Evolutionary conservation across 1,284 basidiomycete species (phyloP).

Genomic region (Ceratobasidium sp.): DNA sequence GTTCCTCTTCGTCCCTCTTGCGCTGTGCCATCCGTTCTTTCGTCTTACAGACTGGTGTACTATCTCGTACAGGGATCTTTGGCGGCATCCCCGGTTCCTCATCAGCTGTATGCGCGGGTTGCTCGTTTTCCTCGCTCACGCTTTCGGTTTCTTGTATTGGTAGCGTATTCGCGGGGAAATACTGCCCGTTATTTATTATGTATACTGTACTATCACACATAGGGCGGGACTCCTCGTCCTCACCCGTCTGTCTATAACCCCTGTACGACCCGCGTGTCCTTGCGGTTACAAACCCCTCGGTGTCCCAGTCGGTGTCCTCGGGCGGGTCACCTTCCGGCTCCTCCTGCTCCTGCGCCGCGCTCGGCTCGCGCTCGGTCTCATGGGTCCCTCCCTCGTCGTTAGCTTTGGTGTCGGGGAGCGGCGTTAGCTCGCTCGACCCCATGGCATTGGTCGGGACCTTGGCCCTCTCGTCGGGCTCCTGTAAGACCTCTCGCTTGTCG

Average conservation of each 20-base stretch:
- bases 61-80: not conserved
- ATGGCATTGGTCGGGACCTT: not conserved
- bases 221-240: not conserved
- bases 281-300: not conserved
- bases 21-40: not conserved
- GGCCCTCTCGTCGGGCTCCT: not conserved
- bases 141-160: not conserved
- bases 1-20: too few relatives aligned
- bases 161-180: not conserved
- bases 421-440: not conserved
- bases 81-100: not conserved
- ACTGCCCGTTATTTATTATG: not conserved
- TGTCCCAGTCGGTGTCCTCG: not conserved
- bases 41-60: not conserved
- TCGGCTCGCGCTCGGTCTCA: not conserved
- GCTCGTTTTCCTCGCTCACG: not conserved
- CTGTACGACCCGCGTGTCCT: not conserved
- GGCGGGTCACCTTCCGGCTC: not conserved
- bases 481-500: not conserved
- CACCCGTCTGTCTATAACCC: not conserved
- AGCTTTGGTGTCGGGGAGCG: not conserved
- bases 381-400: not conserved
- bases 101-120: not conserved
- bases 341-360: not conserved
- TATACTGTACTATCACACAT: not conserved